Conservation (phyloP, 441 rosid species). For the Pelargonium myrrhifolium region DNA sequence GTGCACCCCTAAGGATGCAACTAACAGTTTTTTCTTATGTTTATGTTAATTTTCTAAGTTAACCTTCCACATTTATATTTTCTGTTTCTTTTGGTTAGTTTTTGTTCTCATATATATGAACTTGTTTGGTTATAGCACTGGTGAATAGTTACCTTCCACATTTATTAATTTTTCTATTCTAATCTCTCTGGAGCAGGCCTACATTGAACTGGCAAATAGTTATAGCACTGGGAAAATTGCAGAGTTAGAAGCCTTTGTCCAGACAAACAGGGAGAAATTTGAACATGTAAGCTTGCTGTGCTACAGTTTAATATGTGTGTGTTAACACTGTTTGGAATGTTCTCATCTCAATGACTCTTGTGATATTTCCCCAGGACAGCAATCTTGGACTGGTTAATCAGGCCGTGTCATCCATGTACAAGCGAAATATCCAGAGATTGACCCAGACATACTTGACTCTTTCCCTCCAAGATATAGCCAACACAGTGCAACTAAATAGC, state of each 20-base stretch:
- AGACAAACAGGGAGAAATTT: constrained; percentile 45
- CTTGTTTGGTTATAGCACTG: no score
- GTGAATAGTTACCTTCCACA: no score
- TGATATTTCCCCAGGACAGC: constrained; percentile 57
- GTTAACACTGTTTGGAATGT: neutral
- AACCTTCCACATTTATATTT: no score
- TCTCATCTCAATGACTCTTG: constrained; percentile 18
- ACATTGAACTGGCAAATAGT: constrained; percentile 58
- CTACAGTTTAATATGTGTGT: neutral
- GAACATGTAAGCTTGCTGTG: constrained; percentile 45
- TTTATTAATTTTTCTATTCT: neutral
- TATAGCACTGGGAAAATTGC: constrained; percentile 55
- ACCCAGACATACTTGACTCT: constrained; percentile 92
- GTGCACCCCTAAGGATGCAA: no score
- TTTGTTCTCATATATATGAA: no score
- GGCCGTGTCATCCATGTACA: constrained; percentile 83
- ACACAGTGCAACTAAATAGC: constrained; percentile 62
- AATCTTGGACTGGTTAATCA: constrained; percentile 93
- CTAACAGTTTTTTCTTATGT: no score
- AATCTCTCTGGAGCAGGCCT: constrained; percentile 41
- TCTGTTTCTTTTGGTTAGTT: no score
- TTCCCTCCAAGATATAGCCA: constrained; percentile 92
- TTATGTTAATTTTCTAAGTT: no score
- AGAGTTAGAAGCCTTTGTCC: constrained; percentile 51
- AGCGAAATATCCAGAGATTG: constrained; percentile 84